Base-by-base conservation (phyloP, 257 asterid species). In the Scutellaria barbata region DNA sequence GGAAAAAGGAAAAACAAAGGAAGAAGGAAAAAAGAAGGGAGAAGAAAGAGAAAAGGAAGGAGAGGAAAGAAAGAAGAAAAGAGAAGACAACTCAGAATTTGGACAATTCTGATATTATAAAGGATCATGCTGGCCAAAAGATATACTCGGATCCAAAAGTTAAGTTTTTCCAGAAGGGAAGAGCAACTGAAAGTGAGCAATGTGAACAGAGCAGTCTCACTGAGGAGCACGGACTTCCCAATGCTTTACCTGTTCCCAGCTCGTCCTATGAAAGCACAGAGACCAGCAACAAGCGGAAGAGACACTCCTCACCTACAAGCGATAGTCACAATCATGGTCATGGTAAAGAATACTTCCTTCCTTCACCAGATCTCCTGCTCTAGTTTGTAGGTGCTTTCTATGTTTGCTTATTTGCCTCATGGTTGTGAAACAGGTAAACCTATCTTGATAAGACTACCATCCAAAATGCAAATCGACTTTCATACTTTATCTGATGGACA, bases 201-300 rank as follows among this genome's bases (percentile, higher is more conserved):
- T 47, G 81, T 14, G 95, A 87, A 61, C 66, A 52, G 63, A 90
- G 97, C 83, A 68, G 80, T 61, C 85, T 91, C 55, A 89, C 96
- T 0, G 95, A 84, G 73, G 97, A 88, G 57, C 85, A 80, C 42
- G 86, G 50, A 11, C 69, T 37, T 50, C 82, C 89, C 6, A 69
- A 67, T 13, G 20, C 71, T 63, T 66, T 78, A 10, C 80, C 72
- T 10, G 66, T 64, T 54, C 91, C 92, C 11, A 80, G 80, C 80
- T 52, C 84, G 45, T 90, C 97, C 14, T 84, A 87, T 12, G 96
- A 90, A 22, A 87, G 97, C 81, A 85, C 95, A 8, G 84, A 85
- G 60, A 88, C 79, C 42, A 90, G 89, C 85, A 79, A 74, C 68
- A 89, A 89, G 63, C 76, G 86, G 66, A 87, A 83, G 80, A 80